Conservation (phyloP, 2,329 filamentous ascomycete species). For the Nothopassalora personata region DNA sequence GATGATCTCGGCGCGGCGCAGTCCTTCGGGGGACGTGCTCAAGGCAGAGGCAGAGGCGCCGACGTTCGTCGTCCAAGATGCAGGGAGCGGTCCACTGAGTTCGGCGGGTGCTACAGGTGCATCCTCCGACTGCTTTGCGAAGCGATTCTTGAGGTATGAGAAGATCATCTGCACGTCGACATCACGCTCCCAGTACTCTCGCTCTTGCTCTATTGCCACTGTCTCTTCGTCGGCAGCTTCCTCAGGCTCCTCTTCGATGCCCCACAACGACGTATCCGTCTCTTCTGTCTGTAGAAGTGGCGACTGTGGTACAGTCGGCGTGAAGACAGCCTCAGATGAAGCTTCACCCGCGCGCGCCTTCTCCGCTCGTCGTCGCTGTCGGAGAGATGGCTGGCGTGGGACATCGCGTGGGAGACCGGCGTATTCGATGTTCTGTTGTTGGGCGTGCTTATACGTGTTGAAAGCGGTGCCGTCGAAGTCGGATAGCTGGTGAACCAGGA, state of each 20-base stretch:
- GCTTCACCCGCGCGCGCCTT: constrained; percentile 9
- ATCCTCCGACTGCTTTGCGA: constrained; percentile 42
- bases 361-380: constrained; percentile 23
- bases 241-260: constrained; percentile 58
- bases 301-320: constrained; percentile 29
- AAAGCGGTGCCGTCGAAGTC: constrained; percentile 80
- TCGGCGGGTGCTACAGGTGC: constrained; percentile 19
- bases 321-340: constrained; percentile 26
- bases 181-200: constrained; percentile 88
- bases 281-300: constrained; percentile 33
- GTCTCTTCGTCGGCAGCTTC: constrained; percentile 26
- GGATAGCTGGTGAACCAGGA: constrained; percentile 75
- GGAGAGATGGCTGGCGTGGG: constrained; percentile 20
- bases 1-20: constrained; percentile 75
- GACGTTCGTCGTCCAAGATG: constrained; percentile 31
- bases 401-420: constrained; percentile 59
- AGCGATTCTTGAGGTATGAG: constrained; percentile 73
- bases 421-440: constrained; percentile 58
- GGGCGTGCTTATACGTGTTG: constrained; percentile 65
- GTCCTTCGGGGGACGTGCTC: constrained; percentile 52
- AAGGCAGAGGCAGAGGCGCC: constrained; percentile 35
- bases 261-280: constrained; percentile 56
- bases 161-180: constrained; percentile 90
- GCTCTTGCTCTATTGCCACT: constrained; percentile 39
- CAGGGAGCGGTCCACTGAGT: constrained; percentile 24